phyloP scores from a whole-genome alignment of 176 grass and related monocot species.

The Elaeis guineensis region DNA sequence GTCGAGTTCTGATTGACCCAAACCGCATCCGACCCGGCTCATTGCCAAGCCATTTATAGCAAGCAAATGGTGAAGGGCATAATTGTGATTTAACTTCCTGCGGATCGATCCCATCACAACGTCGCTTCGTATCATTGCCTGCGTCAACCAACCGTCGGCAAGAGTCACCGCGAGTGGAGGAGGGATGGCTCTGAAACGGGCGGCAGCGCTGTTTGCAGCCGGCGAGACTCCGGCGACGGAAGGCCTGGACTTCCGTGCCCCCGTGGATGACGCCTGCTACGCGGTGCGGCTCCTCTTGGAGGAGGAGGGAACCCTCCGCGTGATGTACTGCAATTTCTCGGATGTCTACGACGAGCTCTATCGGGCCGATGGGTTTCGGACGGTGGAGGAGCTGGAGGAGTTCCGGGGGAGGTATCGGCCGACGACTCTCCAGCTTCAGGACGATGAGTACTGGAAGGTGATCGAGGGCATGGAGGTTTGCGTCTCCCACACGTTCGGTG shows the following conservation, averaged over 20 bases:
- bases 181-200: neutral
- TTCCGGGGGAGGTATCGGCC: neutral
- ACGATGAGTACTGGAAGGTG: conserved; percentile 2
- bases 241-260: neutral
- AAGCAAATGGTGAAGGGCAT: too few species aligned
- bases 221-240: neutral
- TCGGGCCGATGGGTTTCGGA: neutral
- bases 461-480: neutral
- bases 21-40: too few species aligned
- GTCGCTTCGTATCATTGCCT: too few species aligned
- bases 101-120: too few species aligned
- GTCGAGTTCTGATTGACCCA: too few species aligned
- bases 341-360: neutral
- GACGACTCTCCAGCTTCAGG: conserved; percentile 12
- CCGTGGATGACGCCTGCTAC: conserved; percentile 2
- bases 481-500: conserved; percentile 4
- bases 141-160: too few species aligned
- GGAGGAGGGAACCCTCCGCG: neutral
- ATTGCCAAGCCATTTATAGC: too few species aligned
- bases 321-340: conserved; percentile 6
- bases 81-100: too few species aligned
- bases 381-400: conserved; percentile 10
- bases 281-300: neutral
- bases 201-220: too few species aligned
- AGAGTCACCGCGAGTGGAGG: too few species aligned